Evolutionary conservation across 2,329 filamentous ascomycete species (phyloP), one percentile per base, ranked within the genome.

Genomic region (Fusarium secorum): DNA sequence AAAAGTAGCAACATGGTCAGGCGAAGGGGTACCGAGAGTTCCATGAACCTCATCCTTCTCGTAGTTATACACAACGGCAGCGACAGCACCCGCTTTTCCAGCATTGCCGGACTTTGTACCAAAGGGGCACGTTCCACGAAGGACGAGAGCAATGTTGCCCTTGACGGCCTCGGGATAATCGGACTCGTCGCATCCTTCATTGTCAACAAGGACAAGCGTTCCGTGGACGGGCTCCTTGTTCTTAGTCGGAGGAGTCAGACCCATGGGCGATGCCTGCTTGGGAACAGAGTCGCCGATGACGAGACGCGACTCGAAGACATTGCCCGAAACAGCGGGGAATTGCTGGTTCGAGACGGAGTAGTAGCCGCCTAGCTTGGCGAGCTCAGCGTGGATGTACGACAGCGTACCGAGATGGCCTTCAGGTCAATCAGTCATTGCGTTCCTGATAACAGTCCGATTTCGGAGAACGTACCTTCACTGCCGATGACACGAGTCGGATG

Each of bases 1-100:
- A 64, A 94, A 90, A 2, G 90, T 93, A 1, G 92, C 88, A 9
- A 92, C 83, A 73, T 93, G 87, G 55, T 89, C 75, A 15, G 85
- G 82, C 1, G 82, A 82, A 0, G 90, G 89, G 0, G 82, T 84
- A 15, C 90, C 92, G 7, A 96, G 84, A 2, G 92, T 95, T 42
- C 92, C 93, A 54, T 86, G 85, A 2, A 94, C 80, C 7, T 81
- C 79, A 4, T 88, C 91, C 2, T 85, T 81, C 52, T 89, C 88
- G 72, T 90, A 91, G 83, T 95, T 94, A 81, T 93, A 95, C 53
- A 96, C 85, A 18, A 96, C 81, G 2, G 90, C 91, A 4, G 90
- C 93, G 7, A 88, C 79, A 9, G 93, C 93, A 24, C 92, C 91
- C 3, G 91, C 91, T 52, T 83, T 85, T 44, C 90, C 91, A 10